Conservation (phyloP, 2,329 filamentous ascomycete species). For the Bertia moriformis region DNA sequence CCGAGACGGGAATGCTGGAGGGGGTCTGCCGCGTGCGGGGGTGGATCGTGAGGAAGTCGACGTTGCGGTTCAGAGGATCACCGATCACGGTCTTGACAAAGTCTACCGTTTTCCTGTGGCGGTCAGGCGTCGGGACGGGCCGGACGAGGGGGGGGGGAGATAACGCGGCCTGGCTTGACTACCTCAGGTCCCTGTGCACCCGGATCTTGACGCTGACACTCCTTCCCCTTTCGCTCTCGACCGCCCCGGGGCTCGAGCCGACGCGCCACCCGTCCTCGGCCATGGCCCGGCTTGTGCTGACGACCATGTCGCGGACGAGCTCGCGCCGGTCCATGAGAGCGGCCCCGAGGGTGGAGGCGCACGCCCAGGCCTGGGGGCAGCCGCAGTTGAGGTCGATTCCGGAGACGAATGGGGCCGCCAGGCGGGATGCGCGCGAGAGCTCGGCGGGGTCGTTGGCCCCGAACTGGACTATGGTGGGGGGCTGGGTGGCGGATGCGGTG, state of each 20-base stretch:
- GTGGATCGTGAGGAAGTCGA: slow-evolving; percentile 60
- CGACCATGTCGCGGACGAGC: slow-evolving; percentile 51
- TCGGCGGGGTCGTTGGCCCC: slow-evolving; percentile 47
- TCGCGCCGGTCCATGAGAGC: slow-evolving; percentile 53
- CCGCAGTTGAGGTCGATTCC: slow-evolving; percentile 62
- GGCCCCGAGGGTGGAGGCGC: slow-evolving; percentile 51
- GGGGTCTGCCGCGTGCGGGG: slow-evolving; percentile 47
- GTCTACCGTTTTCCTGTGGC: slow-evolving; percentile 36
- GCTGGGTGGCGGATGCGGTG: slow-evolving; percentile 30
- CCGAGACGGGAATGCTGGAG: slow-evolving; percentile 43
- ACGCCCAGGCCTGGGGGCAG: slow-evolving; percentile 61
- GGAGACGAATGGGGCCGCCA: slow-evolving; percentile 45
- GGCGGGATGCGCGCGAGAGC: slow-evolving; percentile 43
- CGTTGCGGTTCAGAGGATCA: slow-evolving; percentile 28
- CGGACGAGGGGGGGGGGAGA: not conserved
- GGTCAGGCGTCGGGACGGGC: not conserved
- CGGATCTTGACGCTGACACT: slow-evolving; percentile 60
- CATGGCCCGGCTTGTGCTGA: slow-evolving; percentile 36
- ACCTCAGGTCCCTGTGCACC: slow-evolving; percentile 49
- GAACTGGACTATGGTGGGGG: slow-evolving; percentile 54
- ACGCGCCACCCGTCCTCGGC: slow-evolving; percentile 36
- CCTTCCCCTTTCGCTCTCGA: slow-evolving; percentile 27
- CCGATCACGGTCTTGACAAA: slow-evolving; percentile 49
- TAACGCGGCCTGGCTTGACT: slow-evolving; percentile 2
- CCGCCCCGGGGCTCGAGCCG: slow-evolving; percentile 17